Base-by-base conservation (phyloP, 257 asterid genomes). In the Cynanchum wilfordii region DNA sequence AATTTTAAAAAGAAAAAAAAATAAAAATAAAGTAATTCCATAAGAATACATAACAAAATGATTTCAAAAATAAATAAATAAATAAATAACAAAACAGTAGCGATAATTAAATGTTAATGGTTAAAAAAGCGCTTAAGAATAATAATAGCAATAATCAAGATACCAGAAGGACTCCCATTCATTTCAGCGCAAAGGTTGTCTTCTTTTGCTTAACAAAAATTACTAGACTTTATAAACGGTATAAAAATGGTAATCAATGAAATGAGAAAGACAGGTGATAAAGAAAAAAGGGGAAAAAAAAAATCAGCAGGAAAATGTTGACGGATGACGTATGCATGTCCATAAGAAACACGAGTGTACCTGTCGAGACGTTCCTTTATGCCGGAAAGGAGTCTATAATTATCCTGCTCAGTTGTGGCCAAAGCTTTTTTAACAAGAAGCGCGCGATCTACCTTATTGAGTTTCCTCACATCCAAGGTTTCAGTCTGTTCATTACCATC, bases 391-490 rank as follows among this genome's bases (percentile, higher is more conserved):
- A 92, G 90, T 33, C 70, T 80, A 60, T 62, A 88, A 25, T 92
- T 88, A 47, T 92, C 96, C 91, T 92, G 97, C 3, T 83, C 96
- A 22, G 85, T 76, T 20, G 97, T 92, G 20, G 87, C 96, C 78
- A 92, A 81, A 5, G 98, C 98, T 76, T 89, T 79, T 76, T 55
- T 45, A 7, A 92, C 97, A 5, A 92, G 79, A 0, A 88, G 94
- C 80, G 90, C 96, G 7, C 97, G 96, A 27, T 82, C 73, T 24
- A 19, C 17, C 29, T 90, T 88, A 79, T 83, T 81, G 36, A 90
- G 96, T 68, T 85, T 90, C 86, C 97, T 80, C 25, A 92, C 96
- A 68, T 90, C 92, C 10, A 92, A 78, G 0, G 90, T 67, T 63
- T 87, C 94, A 0, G 84, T 76, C 56, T 20, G 56, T 64, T 73